Conservation (phyloP, 2,329 filamentous ascomycete genomes). For the Diplocarpon rosae region DNA sequence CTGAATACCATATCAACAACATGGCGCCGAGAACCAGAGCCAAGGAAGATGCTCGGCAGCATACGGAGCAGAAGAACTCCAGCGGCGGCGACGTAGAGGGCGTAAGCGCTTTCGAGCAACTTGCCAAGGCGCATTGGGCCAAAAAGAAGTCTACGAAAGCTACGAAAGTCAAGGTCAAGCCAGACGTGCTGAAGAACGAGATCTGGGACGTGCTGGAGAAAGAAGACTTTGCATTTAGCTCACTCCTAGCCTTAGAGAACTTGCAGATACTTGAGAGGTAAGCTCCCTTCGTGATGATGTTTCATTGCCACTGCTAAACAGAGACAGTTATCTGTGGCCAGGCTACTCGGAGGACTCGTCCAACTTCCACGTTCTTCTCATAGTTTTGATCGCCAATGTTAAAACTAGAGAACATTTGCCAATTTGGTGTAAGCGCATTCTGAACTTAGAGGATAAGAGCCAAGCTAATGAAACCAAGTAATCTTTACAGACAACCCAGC, state of each 20-base stretch:
- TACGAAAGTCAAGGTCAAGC: slow-evolving; percentile 60
- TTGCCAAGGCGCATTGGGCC: slow-evolving; percentile 77
- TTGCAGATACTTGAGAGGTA: slow-evolving; percentile 81
- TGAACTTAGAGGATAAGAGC: background rate
- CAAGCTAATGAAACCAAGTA: slow-evolving; percentile 34
- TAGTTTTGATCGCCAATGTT: slow-evolving; percentile 75
- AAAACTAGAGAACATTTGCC: slow-evolving; percentile 80
- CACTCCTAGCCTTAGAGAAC: slow-evolving; percentile 75
- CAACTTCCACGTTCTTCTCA: slow-evolving; percentile 81
- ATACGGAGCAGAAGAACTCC: slow-evolving; percentile 40
- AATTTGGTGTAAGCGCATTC: slow-evolving; percentile 59
- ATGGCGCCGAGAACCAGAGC: slow-evolving; percentile 26
- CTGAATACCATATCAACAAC: slow-evolving; percentile 10
- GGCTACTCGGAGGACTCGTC: slow-evolving; percentile 81
- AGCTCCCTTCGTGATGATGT: slow-evolving; percentile 9
- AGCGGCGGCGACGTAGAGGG: slow-evolving; percentile 59
- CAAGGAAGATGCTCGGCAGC: slow-evolving; percentile 25
- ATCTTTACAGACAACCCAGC: slow-evolving; percentile 66
- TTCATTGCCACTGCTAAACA: slow-evolving; percentile 13
- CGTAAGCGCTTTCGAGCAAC: slow-evolving; percentile 59
- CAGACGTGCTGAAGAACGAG: slow-evolving; percentile 70
- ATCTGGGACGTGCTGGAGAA: slow-evolving; percentile 85
- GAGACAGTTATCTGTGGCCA: slow-evolving; percentile 79
- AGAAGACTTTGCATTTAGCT: slow-evolving; percentile 65
- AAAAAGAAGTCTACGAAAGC: slow-evolving; percentile 50